Evolutionary conservation across 768 basidiomycete genomes (phyloP).

Genomic region (Daedalea quercina): DNA sequence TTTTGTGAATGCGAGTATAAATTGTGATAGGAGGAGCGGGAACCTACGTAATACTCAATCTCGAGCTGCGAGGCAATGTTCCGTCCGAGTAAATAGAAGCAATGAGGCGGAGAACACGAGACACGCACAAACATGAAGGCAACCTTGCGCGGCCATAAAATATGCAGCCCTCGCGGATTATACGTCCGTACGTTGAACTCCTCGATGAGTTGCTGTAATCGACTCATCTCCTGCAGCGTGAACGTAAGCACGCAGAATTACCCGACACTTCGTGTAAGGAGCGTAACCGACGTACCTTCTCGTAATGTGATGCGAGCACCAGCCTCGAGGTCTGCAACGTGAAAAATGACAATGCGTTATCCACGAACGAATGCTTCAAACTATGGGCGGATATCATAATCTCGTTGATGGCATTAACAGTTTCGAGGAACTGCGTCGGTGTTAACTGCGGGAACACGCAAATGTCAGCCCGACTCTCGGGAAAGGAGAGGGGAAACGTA

Average conservation of each 20-base stretch:
- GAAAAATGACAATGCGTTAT: constrained; percentile 74
- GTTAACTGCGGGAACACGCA: constrained; percentile 52
- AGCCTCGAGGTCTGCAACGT: constrained; percentile 76
- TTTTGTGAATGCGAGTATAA: not conserved
- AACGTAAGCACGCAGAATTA: not conserved
- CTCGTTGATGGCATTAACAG: constrained; percentile 88
- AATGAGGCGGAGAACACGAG: not conserved
- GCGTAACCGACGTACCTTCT: constrained; percentile 67
- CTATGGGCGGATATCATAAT: constrained; percentile 84
- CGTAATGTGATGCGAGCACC: constrained; percentile 70
- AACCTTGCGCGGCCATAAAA: constrained; percentile 77
- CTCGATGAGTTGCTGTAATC: constrained; percentile 55
- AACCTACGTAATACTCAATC: constrained; percentile 87
- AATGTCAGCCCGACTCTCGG: not conserved
- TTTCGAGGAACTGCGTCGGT: constrained; percentile 83
- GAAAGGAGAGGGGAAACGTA: constrained; percentile 30
- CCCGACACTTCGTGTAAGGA: too few relatives aligned
- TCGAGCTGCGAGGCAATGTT: constrained; percentile 55
- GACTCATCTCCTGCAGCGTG: constrained; percentile 62
- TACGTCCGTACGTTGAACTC: constrained; percentile 66
- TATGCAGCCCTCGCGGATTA: constrained; percentile 82
- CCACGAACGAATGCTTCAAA: constrained; percentile 58
- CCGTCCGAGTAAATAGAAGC: not conserved
- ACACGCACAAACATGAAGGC: constrained; percentile 88
- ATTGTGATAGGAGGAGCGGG: not conserved